Percentiles rank a stretch among this genome's conserved stretches.
phyloP scores from a whole-genome alignment of 2,329 filamentous ascomycete genomes.

The Trichoderma semiorbis region DNA sequence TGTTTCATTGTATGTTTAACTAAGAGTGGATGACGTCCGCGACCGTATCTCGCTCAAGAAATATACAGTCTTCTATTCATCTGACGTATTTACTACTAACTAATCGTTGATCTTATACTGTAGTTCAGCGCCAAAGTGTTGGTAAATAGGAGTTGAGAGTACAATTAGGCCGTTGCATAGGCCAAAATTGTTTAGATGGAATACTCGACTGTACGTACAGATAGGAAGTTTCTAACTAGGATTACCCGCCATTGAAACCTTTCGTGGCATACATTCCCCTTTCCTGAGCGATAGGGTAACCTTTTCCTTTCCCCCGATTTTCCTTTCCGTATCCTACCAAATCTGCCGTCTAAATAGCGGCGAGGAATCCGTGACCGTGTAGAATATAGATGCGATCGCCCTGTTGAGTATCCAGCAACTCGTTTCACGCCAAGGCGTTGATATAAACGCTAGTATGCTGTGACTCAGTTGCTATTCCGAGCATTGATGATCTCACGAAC shows the following conservation, averaged over 20 bases:
- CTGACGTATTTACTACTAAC: no score
- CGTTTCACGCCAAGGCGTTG: not conserved
- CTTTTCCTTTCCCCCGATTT: not conserved
- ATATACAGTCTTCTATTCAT: no score
- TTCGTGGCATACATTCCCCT: not conserved
- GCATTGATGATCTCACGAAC: constrained; percentile 72
- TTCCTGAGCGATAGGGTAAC: not conserved
- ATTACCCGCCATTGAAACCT: not conserved
- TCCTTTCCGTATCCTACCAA: not conserved
- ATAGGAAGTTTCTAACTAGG: not conserved
- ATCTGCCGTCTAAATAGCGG: not conserved
- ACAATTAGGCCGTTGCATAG: not conserved
- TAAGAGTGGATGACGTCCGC: not conserved
- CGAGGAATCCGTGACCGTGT: not conserved
- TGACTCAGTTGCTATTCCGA: constrained; percentile 65
- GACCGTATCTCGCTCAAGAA: no score
- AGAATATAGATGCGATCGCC: not conserved
- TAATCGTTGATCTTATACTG: not conserved
- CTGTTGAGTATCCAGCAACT: not conserved
- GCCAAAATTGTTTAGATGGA: not conserved
- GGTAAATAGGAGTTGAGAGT: not conserved
- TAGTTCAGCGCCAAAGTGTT: not conserved
- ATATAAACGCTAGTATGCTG: constrained; percentile 22
- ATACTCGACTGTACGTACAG: not conserved
- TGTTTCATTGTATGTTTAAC: not conserved